Evolutionary conservation across 768 basidiomycete species (phyloP), one percentile per base, ranked within the genome.

Genomic region (Pleurotus eryngii): DNA sequence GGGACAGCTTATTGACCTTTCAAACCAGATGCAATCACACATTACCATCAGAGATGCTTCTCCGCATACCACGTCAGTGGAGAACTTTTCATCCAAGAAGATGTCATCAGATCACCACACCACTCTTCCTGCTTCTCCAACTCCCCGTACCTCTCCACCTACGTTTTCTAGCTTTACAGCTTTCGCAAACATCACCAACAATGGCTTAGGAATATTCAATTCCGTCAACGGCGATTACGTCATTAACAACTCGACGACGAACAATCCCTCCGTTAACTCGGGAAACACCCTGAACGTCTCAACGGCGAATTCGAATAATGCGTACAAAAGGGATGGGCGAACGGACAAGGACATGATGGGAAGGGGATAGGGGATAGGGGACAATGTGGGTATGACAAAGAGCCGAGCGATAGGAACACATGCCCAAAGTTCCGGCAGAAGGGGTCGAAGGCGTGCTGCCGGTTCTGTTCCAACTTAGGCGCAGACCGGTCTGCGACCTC

Each of bases 41-140:
- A 66, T 68, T 27, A 56, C 58, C 3, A 60, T 68, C 24, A 65
- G 66, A 38, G 67, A 66, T 20, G 62, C 20, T 20, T 20, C 20
- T 20, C 20, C 20, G 2, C 20, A 20, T 20, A 20, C 20, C n/a
- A 20, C 20, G 20, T 20, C 20, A 20, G 20, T 20, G 20, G 20
- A 20, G 20, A 20, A 20, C 20, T 20, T 2, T 20, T 20, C 20
- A 20, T 20, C 20, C 20, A 20, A 20, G 20, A 20, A 17, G 17
- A 3, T 26, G 18, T 4, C 18, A 38, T 7, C 40, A 4, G 22
- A 20, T 22, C 40, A 15, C 27, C 39, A 18, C 5, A 6, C n/a
- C 20, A 14, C 54, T 24, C 5, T 45, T 22, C 17, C 54, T 26
- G 20, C 43, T 30, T 43, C 55, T 9, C 20, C 20, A 20, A 20